A percentile compares a stretch with the other conserved stretches of the same genome.
Conservation (phyloP, 805 yeast genomes). For the Saccharomycopsis babjevae region DNA sequence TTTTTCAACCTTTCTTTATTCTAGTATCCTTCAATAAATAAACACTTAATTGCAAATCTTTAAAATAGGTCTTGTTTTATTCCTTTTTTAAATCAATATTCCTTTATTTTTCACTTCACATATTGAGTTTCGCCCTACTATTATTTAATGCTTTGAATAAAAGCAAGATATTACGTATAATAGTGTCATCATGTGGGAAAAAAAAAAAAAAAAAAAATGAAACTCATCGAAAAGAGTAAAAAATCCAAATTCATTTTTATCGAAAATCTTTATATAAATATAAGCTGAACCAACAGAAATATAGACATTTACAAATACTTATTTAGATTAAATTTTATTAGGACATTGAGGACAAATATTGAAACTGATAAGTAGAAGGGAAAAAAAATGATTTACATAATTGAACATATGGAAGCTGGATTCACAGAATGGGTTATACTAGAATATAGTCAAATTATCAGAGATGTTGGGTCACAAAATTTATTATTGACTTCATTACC, state of each 20-base stretch:
- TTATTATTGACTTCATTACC: slow-evolving; percentile 73
- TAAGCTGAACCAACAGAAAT: neutral
- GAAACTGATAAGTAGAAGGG: neutral
- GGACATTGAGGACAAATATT: neutral
- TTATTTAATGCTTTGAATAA: no score
- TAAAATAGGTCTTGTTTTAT: no score
- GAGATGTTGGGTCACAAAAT: slow-evolving; percentile 73
- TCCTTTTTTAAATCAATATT: no score
- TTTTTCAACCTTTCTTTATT: neutral
- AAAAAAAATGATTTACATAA: slow-evolving; percentile 67
- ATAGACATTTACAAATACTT: neutral
- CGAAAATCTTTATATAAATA: neutral
- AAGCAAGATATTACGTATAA: neutral
- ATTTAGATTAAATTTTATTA: neutral
- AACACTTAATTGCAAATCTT: no score
- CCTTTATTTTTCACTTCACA: no score
- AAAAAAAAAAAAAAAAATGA: neutral
- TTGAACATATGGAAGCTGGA: slow-evolving; percentile 96
- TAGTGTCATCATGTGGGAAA: neutral
- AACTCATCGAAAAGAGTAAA: neutral
- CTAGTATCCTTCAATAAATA: neutral
- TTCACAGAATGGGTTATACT: slow-evolving; percentile 92
- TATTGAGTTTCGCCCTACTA: no score
- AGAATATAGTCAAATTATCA: slow-evolving; percentile 74
- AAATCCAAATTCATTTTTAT: neutral